These are phyloP conservation scores for Baudoinia panamericana DNA, from an alignment of 495 filamentous ascomycete species.

Conservation along the genomic window DNA sequence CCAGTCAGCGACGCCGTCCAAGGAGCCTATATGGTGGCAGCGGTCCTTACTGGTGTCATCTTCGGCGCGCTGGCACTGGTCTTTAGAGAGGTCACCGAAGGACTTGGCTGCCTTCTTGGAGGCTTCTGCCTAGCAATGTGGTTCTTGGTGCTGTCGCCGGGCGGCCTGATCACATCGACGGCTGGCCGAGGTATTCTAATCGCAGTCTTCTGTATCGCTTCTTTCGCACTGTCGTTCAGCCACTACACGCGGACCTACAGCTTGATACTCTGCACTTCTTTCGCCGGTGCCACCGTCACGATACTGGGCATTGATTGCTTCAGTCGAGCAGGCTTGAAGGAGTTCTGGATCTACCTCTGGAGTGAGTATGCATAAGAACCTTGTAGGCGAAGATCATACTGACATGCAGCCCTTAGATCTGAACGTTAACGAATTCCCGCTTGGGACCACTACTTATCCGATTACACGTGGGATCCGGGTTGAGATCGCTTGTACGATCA, in stretches of 20 bases:
- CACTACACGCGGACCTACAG: constrained; percentile 65
- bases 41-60: constrained; percentile 57
- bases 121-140: constrained; percentile 89
- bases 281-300: constrained; percentile 64
- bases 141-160: constrained; percentile 60
- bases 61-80: constrained; percentile 64
- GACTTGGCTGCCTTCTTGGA: constrained; percentile 72
- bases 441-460: constrained; percentile 63
- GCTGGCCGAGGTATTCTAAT: constrained; percentile 63
- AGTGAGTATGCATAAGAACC: too few relatives aligned
- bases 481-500: constrained; percentile 65
- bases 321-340: constrained; percentile 74
- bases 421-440: constrained; percentile 67
- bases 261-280: constrained; percentile 61
- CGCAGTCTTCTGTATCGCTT: constrained; percentile 49
- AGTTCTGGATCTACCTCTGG: constrained; percentile 96
- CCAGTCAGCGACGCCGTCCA: constrained; percentile 66
- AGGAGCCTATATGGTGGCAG: constrained; percentile 79
- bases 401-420: constrained; percentile 38
- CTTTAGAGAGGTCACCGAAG: constrained; percentile 78
- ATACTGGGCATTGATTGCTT: constrained; percentile 87
- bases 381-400: not conserved
- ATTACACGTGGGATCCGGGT: constrained; percentile 76
- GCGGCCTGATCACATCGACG: constrained; percentile 53
- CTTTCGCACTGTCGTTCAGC: constrained; percentile 65